Evolutionary conservation across 352 stramenopile genomes (phyloP).

Genomic region (Phytopythium aichiense): DNA sequence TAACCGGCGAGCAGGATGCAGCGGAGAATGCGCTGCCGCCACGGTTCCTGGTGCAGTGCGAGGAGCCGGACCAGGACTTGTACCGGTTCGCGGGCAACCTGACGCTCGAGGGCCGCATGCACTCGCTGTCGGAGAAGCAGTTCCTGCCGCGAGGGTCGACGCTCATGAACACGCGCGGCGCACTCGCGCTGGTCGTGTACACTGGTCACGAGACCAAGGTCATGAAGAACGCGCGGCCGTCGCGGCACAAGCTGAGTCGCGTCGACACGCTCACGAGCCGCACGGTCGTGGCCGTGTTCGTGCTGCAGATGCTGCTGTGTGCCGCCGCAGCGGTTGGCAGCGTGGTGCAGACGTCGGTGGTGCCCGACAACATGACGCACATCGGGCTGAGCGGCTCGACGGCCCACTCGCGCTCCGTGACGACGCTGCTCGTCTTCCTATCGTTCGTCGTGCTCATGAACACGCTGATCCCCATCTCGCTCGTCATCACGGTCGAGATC

Average conservation of each 20-base stretch:
- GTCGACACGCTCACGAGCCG: conserved; percentile 77
- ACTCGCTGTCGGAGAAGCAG: conserved; percentile 72
- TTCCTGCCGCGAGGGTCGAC: conserved; percentile 68
- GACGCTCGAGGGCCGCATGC: conserved; percentile 48
- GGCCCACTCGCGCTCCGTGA: background rate
- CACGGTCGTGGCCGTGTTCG: conserved; percentile 74
- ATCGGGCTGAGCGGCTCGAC: conserved; percentile 3
- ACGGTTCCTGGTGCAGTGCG: conserved; percentile 69
- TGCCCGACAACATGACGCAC: background rate
- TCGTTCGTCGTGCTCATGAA: conserved; percentile 91
- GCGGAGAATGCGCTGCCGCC: background rate
- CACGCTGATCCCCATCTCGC: conserved; percentile 91
- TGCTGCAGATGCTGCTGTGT: conserved; percentile 66
- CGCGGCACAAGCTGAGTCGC: conserved; percentile 80
- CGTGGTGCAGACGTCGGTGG: conserved; percentile 2
- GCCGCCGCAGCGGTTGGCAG: conserved; percentile 39
- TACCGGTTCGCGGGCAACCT: conserved; percentile 78
- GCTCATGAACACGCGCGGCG: conserved; percentile 81
- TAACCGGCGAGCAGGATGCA: background rate
- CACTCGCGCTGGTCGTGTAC: conserved; percentile 68
- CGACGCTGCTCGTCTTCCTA: conserved; percentile 74
- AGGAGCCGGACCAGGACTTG: conserved; percentile 71
- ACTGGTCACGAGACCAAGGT: conserved; percentile 89
- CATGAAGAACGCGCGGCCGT: conserved; percentile 83
- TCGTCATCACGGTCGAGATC: conserved; percentile 87